Base-by-base conservation (phyloP, 2,329 filamentous ascomycete genomes). In the Ophiocordyceps australis region DNA sequence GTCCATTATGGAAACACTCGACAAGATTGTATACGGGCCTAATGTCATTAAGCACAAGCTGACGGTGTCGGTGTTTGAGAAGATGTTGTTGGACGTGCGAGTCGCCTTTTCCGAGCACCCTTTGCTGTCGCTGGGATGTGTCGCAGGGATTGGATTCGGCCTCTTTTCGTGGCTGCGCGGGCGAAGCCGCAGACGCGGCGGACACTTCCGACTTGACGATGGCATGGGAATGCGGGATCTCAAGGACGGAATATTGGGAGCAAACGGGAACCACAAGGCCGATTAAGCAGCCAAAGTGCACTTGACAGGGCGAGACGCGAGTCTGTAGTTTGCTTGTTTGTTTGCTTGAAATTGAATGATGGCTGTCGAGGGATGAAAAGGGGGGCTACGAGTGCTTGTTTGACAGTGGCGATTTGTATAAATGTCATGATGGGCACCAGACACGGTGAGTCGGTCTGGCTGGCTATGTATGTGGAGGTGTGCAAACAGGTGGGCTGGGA, bases 1-100 rank as follows among this genome's bases (percentile, higher is more conserved):
- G 4, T 83, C 79, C 4, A 93, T 94, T 43, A 69, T 93, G 33
- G 85, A 93, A 52, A 92, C 83, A 10, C 59, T 85, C 28, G 66
- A 67, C 39, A 77, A 79, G 44, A 64, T 82, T 32, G 67, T 77
- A 8, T 58, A 66, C 14, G 67, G 64, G 25, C 74, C 74, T 25
- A 66, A 77, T 24, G 70, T 73, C 43, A 76, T 91, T 46, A 65
- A 67, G 41, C 61, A 76, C 17, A 89, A 86, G 55, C 70, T 76
- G 33, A 83, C 79, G n/a, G 73, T 79, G 30, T 73, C 69, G 28
- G 62, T 63, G 30, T 54, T 86, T 33, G 67, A 75, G 41, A 75
- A 78, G 49, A 53, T 81, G 32, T 78, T 81, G 52, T 71, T 74
- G 36, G 65, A 74, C 39, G 62, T 75, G 28, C 57, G 65, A 36